These are phyloP conservation scores for Trichoderma arundinaceum DNA, from an alignment of 2,329 filamentous ascomycete species.

Conservation along the genomic window DNA sequence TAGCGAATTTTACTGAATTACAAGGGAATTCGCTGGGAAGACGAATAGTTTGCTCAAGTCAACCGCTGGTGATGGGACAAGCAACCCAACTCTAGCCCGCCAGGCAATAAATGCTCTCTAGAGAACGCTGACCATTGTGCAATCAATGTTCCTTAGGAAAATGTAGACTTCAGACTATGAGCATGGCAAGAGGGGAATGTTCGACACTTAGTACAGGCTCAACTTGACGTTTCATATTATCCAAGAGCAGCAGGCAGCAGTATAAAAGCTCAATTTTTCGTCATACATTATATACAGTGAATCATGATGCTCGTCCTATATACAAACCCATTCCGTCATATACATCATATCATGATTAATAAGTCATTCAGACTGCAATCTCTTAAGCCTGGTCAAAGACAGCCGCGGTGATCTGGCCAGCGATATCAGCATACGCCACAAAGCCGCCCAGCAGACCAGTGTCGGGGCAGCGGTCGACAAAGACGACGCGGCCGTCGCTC, in stretches of 20 bases:
- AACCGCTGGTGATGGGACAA: too few relatives aligned
- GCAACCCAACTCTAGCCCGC: too few relatives aligned
- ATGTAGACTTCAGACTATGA: too few relatives aligned
- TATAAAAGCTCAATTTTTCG: not conserved
- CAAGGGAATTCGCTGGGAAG: too few relatives aligned
- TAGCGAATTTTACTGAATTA: too few relatives aligned
- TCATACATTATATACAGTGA: conserved; percentile 14
- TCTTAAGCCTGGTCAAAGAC: conserved; percentile 52
- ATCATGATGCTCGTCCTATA: conserved; percentile 4
- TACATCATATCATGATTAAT: not conserved
- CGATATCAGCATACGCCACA: conserved; percentile 50
- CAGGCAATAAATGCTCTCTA: too few relatives aligned
- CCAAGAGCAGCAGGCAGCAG: not conserved
- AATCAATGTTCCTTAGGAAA: too few relatives aligned
- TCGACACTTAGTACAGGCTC: not conserved
- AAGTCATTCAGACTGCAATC: too few relatives aligned
- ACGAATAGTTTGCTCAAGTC: too few relatives aligned
- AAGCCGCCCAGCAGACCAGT: conserved; percentile 63
- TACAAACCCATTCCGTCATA: conserved; percentile 1
- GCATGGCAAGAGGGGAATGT: too few relatives aligned
- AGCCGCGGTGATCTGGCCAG: conserved; percentile 53
- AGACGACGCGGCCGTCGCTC: conserved; percentile 61
- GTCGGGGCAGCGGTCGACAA: conserved; percentile 64
- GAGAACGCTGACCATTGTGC: too few relatives aligned
- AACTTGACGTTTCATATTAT: not conserved